phyloP scores from a whole-genome alignment of 75 land plant species.

The Sequoia sempervirens region DNA sequence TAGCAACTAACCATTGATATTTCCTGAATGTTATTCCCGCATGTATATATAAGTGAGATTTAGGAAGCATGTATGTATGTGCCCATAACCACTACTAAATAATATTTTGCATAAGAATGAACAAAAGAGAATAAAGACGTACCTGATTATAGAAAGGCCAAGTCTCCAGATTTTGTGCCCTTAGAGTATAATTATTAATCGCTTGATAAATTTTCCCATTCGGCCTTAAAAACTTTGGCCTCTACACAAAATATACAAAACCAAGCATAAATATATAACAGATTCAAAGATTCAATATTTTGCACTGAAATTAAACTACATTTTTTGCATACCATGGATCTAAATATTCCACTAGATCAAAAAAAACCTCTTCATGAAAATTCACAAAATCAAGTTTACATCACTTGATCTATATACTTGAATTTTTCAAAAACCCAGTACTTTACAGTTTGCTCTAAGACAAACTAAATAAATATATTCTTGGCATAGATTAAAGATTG shows the following conservation, averaged over 20 bases:
- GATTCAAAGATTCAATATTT: not conserved
- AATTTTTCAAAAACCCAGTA: not conserved
- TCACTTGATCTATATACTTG: not conserved
- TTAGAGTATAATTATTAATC: conserved; percentile 75
- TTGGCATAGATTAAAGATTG: not conserved
- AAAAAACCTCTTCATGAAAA: conserved; percentile 50
- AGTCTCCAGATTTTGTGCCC: conserved; percentile 97
- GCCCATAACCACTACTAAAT: not conserved
- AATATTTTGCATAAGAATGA: not conserved
- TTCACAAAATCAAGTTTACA: not conserved
- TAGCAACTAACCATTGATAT: not conserved
- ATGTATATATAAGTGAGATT: not conserved
- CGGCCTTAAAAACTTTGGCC: conserved; percentile 84
- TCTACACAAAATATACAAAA: conserved; percentile 33
- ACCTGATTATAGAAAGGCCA: conserved; percentile 98
- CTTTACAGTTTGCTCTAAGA: not conserved
- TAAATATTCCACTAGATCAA: not conserved
- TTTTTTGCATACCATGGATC: not conserved
- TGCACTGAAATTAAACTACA: not conserved
- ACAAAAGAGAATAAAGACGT: not conserved
- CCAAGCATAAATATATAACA: not conserved
- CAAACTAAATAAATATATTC: not conserved
- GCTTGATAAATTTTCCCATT: conserved; percentile 80
- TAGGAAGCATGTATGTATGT: not conserved
- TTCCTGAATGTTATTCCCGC: not conserved